A percentile compares a stretch with the other conserved stretches of the same genome.
phyloP scores from a whole-genome alignment of 257 asterid genomes.

The Solanum ossicruentum region DNA sequence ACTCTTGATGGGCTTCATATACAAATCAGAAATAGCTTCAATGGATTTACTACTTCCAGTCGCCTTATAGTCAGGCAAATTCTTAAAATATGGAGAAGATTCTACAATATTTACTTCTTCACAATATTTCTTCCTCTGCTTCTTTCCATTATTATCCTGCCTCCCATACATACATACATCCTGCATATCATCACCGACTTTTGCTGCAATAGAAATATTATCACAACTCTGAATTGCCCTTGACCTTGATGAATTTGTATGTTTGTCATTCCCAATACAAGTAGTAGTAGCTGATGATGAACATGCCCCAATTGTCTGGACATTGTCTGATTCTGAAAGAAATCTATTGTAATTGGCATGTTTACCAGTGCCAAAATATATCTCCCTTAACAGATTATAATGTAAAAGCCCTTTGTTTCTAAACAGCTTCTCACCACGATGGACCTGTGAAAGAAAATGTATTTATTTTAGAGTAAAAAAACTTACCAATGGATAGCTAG shows the following conservation, averaged over 20 bases:
- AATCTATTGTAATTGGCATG: background rate
- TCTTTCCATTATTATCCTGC: background rate
- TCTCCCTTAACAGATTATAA: background rate
- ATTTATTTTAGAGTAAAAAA: background rate
- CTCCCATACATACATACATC: background rate
- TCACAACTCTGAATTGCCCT: background rate
- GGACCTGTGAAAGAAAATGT: background rate
- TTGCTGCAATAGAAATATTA: background rate
- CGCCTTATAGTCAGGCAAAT: background rate
- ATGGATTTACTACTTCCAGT: background rate
- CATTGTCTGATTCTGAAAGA: background rate
- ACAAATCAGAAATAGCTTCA: background rate
- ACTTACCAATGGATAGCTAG: background rate
- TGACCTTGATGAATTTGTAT: background rate
- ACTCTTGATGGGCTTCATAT: background rate
- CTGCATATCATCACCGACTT: background rate
- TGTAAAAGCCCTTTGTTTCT: background rate
- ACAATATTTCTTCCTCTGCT: background rate
- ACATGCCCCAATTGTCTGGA: background rate
- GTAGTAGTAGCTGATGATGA: background rate
- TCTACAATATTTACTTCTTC: background rate
- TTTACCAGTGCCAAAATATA: background rate
- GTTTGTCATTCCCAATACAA: background rate
- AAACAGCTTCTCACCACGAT: background rate
- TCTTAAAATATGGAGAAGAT: background rate